Evolutionary conservation across 805 yeast species (phyloP).

Genomic region (Saturnispora hagleri): DNA sequence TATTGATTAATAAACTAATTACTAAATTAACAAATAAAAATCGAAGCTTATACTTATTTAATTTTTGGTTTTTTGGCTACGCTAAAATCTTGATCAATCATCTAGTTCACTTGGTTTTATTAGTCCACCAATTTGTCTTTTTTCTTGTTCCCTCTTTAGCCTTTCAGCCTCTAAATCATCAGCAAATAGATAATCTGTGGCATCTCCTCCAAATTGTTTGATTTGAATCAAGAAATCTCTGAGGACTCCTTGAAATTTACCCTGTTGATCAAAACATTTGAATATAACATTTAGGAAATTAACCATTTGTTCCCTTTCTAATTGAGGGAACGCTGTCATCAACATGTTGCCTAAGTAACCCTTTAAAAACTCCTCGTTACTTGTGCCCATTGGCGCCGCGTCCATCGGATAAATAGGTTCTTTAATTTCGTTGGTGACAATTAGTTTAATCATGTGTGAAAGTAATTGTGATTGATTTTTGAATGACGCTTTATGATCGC

Average conservation of each 20-base stretch:
- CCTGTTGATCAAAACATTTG: slow-evolving; percentile 60
- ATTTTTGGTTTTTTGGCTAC: background rate
- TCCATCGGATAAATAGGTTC: slow-evolving; percentile 75
- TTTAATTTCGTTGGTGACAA: slow-evolving; percentile 63
- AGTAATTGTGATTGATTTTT: slow-evolving; percentile 76
- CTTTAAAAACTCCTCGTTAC: slow-evolving; percentile 69
- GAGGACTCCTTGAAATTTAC: slow-evolving; percentile 70
- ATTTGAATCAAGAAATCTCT: slow-evolving; percentile 96
- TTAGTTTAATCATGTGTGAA: slow-evolving; percentile 74
- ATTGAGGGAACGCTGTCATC: slow-evolving; percentile 83
- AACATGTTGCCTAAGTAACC: slow-evolving; percentile 77
- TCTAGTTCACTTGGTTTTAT: slow-evolving; percentile 92
- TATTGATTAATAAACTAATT: background rate
- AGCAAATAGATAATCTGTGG: slow-evolving; percentile 88
- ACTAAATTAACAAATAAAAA: background rate
- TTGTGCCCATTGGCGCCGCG: slow-evolving; percentile 77
- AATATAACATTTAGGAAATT: slow-evolving; percentile 75
- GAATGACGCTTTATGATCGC: slow-evolving; percentile 97
- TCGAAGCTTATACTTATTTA: background rate
- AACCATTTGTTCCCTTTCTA: slow-evolving; percentile 73
- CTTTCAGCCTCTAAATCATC: slow-evolving; percentile 82
- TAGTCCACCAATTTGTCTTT: slow-evolving; percentile 88
- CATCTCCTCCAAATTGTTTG: slow-evolving; percentile 91
- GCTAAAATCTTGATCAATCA: slow-evolving; percentile 31
- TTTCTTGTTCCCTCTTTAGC: slow-evolving; percentile 47